A percentile compares a stretch with the other conserved stretches of the same genome.
Conservation (phyloP, 371 early-diverging fungal species). For the Mucor indicus region DNA sequence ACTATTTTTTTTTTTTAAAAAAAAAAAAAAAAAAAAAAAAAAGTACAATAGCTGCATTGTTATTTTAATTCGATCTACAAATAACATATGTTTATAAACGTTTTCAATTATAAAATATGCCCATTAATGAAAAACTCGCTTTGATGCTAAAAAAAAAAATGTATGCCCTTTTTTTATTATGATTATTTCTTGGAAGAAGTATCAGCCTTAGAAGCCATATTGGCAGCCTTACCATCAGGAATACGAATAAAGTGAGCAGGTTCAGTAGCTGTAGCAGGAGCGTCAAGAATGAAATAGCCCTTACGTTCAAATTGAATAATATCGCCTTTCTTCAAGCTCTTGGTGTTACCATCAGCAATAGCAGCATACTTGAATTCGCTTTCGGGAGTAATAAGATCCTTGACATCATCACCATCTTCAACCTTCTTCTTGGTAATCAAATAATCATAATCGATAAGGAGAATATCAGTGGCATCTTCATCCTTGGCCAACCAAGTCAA, state of each 20-base stretch:
- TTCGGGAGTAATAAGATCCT: constrained; percentile 84
- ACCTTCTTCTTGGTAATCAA: constrained; percentile 97
- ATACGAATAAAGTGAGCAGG: constrained; percentile 79
- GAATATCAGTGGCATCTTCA: constrained; percentile 57
- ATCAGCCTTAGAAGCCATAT: constrained; percentile 67
- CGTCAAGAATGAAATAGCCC: constrained; percentile 95
- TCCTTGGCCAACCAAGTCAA: constrained; percentile 93
- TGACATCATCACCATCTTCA: constrained; percentile 90
- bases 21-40: too few relatives aligned
- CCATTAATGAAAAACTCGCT: too few relatives aligned
- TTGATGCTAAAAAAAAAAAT: background rate
- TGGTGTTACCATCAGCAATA: constrained; percentile 74
- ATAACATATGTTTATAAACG: too few relatives aligned
- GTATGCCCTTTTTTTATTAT: background rate
- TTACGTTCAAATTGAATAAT: constrained; percentile 98
- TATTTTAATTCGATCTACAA: too few relatives aligned
- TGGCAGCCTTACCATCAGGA: constrained; percentile 91
- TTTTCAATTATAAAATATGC: too few relatives aligned
- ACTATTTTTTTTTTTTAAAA: too few relatives aligned
- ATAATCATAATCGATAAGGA: constrained; percentile 91
- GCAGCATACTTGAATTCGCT: constrained; percentile 77
- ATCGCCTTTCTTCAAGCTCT: constrained; percentile 62
- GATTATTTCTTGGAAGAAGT: constrained; percentile 2
- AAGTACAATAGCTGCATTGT: too few relatives aligned
- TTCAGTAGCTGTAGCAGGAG: constrained; percentile 47